Conservation (phyloP, 257 asterid species). For the Ilex asprella region DNA sequence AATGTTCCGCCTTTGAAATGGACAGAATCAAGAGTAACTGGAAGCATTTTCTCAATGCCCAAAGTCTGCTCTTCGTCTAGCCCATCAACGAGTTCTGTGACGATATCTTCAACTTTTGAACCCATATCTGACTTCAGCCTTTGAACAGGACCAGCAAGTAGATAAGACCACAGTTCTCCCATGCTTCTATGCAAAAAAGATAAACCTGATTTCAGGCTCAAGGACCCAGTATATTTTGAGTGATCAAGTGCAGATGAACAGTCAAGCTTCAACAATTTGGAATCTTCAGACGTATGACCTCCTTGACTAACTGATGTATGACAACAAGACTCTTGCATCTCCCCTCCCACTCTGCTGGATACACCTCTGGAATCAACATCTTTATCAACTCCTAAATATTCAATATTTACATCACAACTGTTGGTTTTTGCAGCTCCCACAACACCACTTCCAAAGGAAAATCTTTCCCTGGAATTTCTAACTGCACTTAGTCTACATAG, state of each 20-base stretch:
- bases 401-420: slow-evolving; percentile 14
- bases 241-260: slow-evolving; percentile 30
- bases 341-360: slow-evolving; percentile 27
- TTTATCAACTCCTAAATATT: slow-evolving; percentile 27
- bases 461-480: slow-evolving; percentile 22
- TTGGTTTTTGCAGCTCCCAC: slow-evolving; percentile 13
- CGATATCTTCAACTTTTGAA: slow-evolving; percentile 53
- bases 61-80: slow-evolving; percentile 43
- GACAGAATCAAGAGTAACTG: slow-evolving; percentile 77
- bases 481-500: slow-evolving; percentile 29
- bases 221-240: slow-evolving; percentile 24
- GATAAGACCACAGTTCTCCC: slow-evolving; percentile 38
- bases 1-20: slow-evolving; percentile 75
- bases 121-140: slow-evolving; percentile 60
- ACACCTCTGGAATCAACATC: slow-evolving; percentile 26
- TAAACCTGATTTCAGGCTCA: slow-evolving; percentile 30
- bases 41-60: slow-evolving; percentile 54
- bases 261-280: slow-evolving; percentile 24
- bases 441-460: slow-evolving; percentile 26
- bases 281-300: slow-evolving; percentile 23
- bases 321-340: slow-evolving; percentile 29
- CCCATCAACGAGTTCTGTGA: slow-evolving; percentile 61
- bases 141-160: slow-evolving; percentile 43
- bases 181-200: slow-evolving; percentile 33
- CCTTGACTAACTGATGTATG: slow-evolving; percentile 30